These are phyloP conservation scores for Mucor saturninus DNA, from an alignment of 371 early-diverging fungal species.

Conservation along the genomic window DNA sequence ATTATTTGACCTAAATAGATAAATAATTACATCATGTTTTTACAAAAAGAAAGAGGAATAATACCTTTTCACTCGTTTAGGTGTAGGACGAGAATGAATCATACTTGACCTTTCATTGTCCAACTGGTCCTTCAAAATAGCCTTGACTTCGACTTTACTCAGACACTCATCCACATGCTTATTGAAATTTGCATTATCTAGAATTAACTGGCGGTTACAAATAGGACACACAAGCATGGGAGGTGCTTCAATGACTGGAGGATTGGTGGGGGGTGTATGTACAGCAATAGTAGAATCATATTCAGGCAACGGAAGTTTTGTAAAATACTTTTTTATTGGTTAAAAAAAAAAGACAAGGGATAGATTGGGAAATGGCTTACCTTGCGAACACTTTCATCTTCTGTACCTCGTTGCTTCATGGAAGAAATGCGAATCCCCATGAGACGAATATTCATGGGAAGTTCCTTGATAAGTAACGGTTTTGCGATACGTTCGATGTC, in stretches of 20 bases:
- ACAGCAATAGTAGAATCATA: neutral
- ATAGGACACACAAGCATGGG: constrained; percentile 38
- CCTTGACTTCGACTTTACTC: constrained; percentile 37
- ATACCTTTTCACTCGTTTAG: constrained; percentile 20
- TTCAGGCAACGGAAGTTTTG: constrained; percentile 12
- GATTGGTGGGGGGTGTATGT: too few relatives aligned
- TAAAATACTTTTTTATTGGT: constrained; percentile 20
- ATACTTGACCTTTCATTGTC: constrained; percentile 3
- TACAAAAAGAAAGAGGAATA: neutral
- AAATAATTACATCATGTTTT: neutral
- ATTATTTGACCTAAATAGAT: neutral
- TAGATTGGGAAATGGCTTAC: constrained; percentile 20
- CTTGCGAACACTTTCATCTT: constrained; percentile 41
- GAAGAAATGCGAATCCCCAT: constrained; percentile 52
- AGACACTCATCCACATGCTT: constrained; percentile 50
- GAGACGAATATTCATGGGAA: constrained; percentile 47
- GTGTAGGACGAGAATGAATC: neutral
- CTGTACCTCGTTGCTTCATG: constrained; percentile 29
- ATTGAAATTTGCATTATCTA: constrained; percentile 42
- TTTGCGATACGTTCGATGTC: constrained; percentile 47
- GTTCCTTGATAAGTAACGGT: constrained; percentile 39
- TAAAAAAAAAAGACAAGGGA: neutral
- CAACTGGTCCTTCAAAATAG: constrained; percentile 25
- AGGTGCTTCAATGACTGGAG: neutral
- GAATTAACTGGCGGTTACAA: constrained; percentile 31